Percentiles rank a stretch among this genome's conserved stretches.
Conservation (phyloP, 331 rosid genomes). For the Rosa hybrid region DNA sequence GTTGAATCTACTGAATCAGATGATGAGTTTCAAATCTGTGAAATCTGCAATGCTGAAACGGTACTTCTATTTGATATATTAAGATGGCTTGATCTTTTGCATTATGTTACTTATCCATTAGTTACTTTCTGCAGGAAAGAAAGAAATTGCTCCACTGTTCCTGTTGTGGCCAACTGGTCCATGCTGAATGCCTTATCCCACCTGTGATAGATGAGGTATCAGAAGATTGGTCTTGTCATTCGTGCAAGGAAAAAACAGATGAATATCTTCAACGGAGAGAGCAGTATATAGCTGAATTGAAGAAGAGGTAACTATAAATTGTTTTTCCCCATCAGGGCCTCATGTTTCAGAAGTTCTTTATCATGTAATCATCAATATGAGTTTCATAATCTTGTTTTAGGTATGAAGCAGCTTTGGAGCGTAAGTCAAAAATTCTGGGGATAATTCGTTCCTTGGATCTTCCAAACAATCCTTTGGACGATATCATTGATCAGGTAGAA, state of each 20-base stretch:
- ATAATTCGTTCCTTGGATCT: conserved; percentile 88
- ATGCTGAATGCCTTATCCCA: conserved; percentile 66
- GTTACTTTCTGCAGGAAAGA: conserved; percentile 59
- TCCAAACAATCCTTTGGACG: conserved; percentile 97
- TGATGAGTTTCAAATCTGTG: conserved; percentile 85
- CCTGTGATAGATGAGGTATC: conserved; percentile 50
- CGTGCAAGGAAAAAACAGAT: conserved; percentile 68
- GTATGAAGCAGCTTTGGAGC: conserved; percentile 76
- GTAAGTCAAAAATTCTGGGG: conserved; percentile 70
- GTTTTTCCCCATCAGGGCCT: not conserved
- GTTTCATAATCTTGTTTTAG: conserved; percentile 27
- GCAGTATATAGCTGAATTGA: conserved; percentile 58
- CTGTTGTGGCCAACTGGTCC: conserved; percentile 68
- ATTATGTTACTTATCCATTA: conserved; percentile 15
- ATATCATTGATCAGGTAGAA: conserved; percentile 90
- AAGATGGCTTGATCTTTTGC: conserved; percentile 20
- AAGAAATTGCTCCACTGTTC: conserved; percentile 77
- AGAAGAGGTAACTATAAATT: conserved; percentile 47
- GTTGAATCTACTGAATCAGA: conserved; percentile 73
- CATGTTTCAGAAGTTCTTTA: conserved; percentile 13
- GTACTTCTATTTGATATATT: conserved; percentile 34
- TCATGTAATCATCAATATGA: conserved; percentile 7
- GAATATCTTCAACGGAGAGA: conserved; percentile 61
- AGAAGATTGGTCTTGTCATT: conserved; percentile 73
- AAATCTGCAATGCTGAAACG: conserved; percentile 67